A percentile compares a stretch with the other conserved stretches of the same genome.
These are phyloP conservation scores for Ilex asprella DNA, from an alignment of 257 asterid species.

Conservation along the genomic window DNA sequence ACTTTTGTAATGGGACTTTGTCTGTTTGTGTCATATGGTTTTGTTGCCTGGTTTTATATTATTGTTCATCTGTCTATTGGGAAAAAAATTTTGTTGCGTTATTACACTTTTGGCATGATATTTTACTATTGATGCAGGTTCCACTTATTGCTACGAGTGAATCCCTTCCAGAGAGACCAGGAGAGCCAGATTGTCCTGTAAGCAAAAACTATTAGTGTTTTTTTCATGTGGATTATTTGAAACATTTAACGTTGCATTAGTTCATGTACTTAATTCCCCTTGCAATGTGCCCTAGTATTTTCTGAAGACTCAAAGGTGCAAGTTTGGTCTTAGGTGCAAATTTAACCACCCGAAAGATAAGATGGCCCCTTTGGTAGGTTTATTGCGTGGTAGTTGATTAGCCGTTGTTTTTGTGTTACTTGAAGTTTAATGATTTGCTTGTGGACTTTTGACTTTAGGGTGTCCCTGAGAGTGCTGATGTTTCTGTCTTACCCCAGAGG, in stretches of 20 bases:
- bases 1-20: no score
- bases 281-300: conserved; percentile 49
- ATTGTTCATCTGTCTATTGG: no score
- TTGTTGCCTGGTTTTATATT: no score
- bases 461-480: conserved; percentile 41
- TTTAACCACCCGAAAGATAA: conserved; percentile 89
- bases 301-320: conserved; percentile 89
- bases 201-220: conserved; percentile 25
- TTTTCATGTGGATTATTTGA: not conserved
- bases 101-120: no score
- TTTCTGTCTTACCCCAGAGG: conserved; percentile 68
- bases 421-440: conserved; percentile 4
- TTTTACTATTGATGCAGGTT: conserved; percentile 48
- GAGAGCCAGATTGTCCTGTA: conserved; percentile 96
- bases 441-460: conserved; percentile 42
- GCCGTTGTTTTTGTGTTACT: conserved; percentile 9
- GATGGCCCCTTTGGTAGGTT: conserved; percentile 41
- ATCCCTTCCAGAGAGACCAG: conserved; percentile 83
- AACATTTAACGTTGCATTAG: not conserved
- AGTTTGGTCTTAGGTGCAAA: conserved; percentile 79
- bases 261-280: not conserved
- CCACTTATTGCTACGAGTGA: conserved; percentile 44
- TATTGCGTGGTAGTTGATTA: conserved; percentile 7
- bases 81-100: no score
- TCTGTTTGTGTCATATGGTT: no score